A percentile compares a stretch with the other conserved stretches of the same genome.
These are phyloP conservation scores for Trametes coccinea DNA, from an alignment of 768 basidiomycete genomes.

Conservation along the genomic window DNA sequence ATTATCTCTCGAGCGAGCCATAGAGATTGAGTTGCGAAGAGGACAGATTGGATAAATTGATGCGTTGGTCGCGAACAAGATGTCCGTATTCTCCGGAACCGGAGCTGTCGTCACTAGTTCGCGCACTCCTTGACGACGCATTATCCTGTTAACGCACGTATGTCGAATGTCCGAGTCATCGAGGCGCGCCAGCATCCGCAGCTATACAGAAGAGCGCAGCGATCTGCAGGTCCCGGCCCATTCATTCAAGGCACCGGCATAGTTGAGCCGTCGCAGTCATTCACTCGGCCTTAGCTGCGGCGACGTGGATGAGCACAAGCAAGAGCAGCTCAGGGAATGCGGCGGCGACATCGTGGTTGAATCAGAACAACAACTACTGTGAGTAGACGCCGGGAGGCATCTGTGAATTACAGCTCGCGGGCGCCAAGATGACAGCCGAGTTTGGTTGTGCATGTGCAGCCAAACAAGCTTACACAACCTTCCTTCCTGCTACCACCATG, in stretches of 20 bases:
- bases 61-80: background rate
- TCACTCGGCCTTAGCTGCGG: too few species aligned
- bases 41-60: background rate
- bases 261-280: too few species aligned
- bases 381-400: background rate
- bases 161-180: background rate
- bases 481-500: conserved; percentile 34
- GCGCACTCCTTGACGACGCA: background rate
- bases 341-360: background rate
- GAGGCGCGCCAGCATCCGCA: background rate
- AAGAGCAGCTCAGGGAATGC: too few species aligned
- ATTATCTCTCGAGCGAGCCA: too few species aligned
- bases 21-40: conserved; percentile 2
- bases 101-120: background rate
- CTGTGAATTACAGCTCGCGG: background rate
- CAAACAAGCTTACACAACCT: conserved; percentile 30
- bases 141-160: background rate
- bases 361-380: background rate
- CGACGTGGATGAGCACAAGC: too few species aligned
- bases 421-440: conserved; percentile 4
- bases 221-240: background rate
- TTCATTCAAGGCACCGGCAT: too few species aligned
- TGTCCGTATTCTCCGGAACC: conserved; percentile 5
- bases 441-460: conserved; percentile 15
- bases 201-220: background rate